Conservation (phyloP, 2,329 filamentous ascomycete species). For the Chaetomium sp. region DNA sequence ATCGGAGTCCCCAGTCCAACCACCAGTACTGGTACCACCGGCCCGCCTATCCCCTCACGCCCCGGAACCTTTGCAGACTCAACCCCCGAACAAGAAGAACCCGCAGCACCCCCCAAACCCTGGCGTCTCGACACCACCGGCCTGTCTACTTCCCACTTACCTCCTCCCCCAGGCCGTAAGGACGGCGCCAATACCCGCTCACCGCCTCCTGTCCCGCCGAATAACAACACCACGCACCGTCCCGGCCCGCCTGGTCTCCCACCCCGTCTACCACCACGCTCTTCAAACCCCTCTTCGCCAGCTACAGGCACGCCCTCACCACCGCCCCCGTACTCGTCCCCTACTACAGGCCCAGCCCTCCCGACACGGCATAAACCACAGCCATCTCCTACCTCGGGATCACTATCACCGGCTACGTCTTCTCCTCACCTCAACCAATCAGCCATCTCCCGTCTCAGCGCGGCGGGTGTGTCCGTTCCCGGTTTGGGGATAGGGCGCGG, state of each 20-base stretch:
- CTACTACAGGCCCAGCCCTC: constrained; percentile 11
- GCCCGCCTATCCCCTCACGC: constrained; percentile 21
- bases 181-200: constrained; percentile 33
- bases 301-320: neutral
- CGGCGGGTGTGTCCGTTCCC: constrained; percentile 72
- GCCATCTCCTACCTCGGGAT: constrained; percentile 5
- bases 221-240: constrained; percentile 9
- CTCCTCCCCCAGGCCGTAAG: constrained; percentile 59
- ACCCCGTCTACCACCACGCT: constrained; percentile 67
- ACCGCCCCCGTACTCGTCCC: neutral
- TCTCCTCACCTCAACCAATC: constrained; percentile 40
- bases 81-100: constrained; percentile 29
- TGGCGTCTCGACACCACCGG: constrained; percentile 67
- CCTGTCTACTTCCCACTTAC: constrained; percentile 60
- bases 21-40: constrained; percentile 16
- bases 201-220: constrained; percentile 17
- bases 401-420: neutral
- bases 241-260: constrained; percentile 49
- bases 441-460: constrained; percentile 59
- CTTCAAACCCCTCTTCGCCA: constrained; percentile 30
- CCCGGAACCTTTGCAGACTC: constrained; percentile 22
- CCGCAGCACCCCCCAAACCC: constrained; percentile 50
- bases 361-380: constrained; percentile 20
- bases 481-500: constrained; percentile 52
- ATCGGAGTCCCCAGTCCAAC: constrained; percentile 9